Base-by-base conservation (phyloP, 257 asterid species). In the Galeopsis tetrahit region DNA sequence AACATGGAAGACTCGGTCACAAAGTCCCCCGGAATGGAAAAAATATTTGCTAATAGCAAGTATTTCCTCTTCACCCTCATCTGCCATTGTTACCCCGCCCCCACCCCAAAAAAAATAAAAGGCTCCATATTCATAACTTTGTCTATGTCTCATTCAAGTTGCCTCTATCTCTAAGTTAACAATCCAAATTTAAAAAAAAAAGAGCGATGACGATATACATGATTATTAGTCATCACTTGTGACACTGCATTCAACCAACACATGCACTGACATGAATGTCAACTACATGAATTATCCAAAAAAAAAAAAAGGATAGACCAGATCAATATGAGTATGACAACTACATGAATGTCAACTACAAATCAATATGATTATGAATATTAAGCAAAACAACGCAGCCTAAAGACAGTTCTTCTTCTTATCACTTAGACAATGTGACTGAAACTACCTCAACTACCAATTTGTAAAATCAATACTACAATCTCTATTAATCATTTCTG, bases 71-170 rank as follows among this genome's bases (percentile, higher is more conserved):
- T 14, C 38, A 43, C 38, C 1, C 46, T 17, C 40, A 55, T 7
- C 39, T 40, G 49, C 49, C 63, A 46, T 58, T 11, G 21, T 52
- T n/a, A 52, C 67, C 43, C 10, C 36, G 7, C 28, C 21, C 36
- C 14, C 33, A 21, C 56, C 7, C 2, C 9, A 1, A 46, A 28
- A 21, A 59, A 49, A 59, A 8, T 6, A 4, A 56, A 38, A 15
- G 8, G 28, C 43, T 72, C 69, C 15, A 36, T n/a, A n/a, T n/a
- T 35, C 33, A 4, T 8, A 57, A 42, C 31, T 35, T 17, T 28
- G 14, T 60, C 21, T 77, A 6, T 39, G 53, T 40, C 69, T 39
- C 32, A 48, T 35, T 53, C 44, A 62, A 56, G 59, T 63, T 40
- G 68, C 11, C 28, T 44, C 59, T 63, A 44, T 77, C 51, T 57